These are phyloP conservation scores for Metschnikowia amazonensis DNA, from an alignment of 805 yeast genomes.

Conservation along the genomic window DNA sequence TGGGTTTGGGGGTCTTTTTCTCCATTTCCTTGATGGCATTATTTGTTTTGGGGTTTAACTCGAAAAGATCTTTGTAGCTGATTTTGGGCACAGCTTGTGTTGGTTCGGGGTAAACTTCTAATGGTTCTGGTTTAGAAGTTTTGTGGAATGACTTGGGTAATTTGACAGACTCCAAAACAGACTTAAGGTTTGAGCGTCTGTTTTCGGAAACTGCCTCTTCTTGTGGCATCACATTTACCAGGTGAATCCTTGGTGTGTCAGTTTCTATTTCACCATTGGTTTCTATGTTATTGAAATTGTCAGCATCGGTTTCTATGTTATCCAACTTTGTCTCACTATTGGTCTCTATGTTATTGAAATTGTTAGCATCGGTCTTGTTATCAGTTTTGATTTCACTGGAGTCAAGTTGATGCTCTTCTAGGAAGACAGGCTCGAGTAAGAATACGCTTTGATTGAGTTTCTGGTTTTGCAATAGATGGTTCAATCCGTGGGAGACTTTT, in stretches of 20 bases:
- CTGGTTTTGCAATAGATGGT: background rate
- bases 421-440: background rate
- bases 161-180: conserved; percentile 1
- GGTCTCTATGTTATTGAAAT: background rate
- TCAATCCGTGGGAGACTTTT: background rate
- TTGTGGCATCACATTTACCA: background rate
- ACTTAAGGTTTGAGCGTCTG: background rate
- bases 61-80: conserved; percentile 3
- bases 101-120: background rate
- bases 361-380: background rate
- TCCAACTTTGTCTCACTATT: too few relatives aligned
- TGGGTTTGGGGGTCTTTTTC: too few relatives aligned
- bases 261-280: background rate
- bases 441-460: background rate
- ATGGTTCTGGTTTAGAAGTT: background rate
- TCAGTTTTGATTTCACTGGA: background rate
- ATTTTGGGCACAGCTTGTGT: conserved; percentile 1
- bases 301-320: background rate
- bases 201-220: background rate
- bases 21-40: background rate
- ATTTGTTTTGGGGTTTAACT: background rate
- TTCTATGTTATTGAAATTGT: background rate
- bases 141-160: background rate
- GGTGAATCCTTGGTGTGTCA: background rate
- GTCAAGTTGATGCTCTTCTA: background rate